These are phyloP conservation scores for Voacanga thouarsii DNA, from an alignment of 257 asterid species.

Conservation along the genomic window DNA sequence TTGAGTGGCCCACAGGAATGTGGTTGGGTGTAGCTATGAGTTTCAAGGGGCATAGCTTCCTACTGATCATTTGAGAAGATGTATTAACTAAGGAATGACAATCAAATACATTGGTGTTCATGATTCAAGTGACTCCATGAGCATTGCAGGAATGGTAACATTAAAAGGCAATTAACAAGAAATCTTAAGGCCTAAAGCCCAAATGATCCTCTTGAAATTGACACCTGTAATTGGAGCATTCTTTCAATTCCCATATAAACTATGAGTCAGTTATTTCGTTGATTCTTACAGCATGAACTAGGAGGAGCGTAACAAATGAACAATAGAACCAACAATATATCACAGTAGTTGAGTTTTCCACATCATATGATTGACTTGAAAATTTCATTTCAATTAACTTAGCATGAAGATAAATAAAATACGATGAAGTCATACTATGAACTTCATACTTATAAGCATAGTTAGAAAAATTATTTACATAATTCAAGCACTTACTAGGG, in stretches of 20 bases:
- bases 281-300: neutral
- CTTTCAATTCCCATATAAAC: neutral
- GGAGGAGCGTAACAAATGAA: neutral
- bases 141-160: neutral
- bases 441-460: neutral
- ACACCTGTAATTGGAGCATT: neutral
- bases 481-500: slow-evolving; percentile 2
- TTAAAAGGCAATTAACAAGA: neutral
- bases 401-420: neutral
- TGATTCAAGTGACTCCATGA: neutral
- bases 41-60: neutral
- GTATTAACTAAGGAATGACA: neutral
- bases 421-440: neutral
- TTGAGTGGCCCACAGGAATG: too few relatives aligned
- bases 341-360: neutral
- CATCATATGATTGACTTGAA: neutral
- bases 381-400: neutral
- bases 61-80: neutral
- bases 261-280: neutral
- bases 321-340: neutral
- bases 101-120: neutral
- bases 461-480: neutral
- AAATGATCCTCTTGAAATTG: neutral
- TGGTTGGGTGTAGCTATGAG: neutral
- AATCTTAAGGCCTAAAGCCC: neutral